Base-by-base conservation (phyloP, 2,329 filamentous ascomycete species). In the Chaetomiaceae sp. region DNA sequence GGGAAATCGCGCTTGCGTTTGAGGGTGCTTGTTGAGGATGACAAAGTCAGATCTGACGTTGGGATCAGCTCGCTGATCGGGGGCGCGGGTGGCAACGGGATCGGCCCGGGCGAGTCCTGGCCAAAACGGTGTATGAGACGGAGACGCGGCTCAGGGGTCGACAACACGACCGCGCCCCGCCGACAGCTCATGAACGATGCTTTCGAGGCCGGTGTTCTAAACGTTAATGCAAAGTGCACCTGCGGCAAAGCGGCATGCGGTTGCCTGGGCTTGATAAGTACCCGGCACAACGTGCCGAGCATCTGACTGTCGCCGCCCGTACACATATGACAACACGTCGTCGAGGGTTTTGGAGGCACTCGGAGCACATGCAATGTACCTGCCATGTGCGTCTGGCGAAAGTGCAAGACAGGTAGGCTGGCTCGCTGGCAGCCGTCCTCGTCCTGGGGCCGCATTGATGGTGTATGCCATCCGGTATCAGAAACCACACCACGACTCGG, bases 101-200 rank as follows among this genome's bases (percentile, higher is more conserved):
- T 46, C 48, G 48, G 48, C 27, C 31, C 43, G 37, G 31, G 31
- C 21, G 21, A 42, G n/a, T 46, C 31, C 30, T 27, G 37, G 14
- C 41, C 34, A 34, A 27, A 50, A 27, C 41, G 34, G 42, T 20
- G 48, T 27, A 44, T 49, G 47, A 44, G 33, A 49, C 47, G 47
- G 43, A 27, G 19, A 25, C 25, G 31, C n/a, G 20, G n/a, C n/a
- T 16, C 23, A 31, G 21, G 41, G 33, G 33, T 31, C 39, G 27
- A 23, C 31, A 38, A 17, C 27, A 23, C 25, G 6, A 10, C n/a
- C n/a, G 4, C 16, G 25, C 25, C 12, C 10, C 13, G 17, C 42
- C 42, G 31, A 40, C 35, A 12, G 34, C 38, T n/a, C 9, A 3
- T 9, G 34, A 7, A n/a, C 12, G 31, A n/a, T 16, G 34, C 12